Base-by-base conservation (phyloP, 306 rosid species). In the Echinosophora koreensis region DNA sequence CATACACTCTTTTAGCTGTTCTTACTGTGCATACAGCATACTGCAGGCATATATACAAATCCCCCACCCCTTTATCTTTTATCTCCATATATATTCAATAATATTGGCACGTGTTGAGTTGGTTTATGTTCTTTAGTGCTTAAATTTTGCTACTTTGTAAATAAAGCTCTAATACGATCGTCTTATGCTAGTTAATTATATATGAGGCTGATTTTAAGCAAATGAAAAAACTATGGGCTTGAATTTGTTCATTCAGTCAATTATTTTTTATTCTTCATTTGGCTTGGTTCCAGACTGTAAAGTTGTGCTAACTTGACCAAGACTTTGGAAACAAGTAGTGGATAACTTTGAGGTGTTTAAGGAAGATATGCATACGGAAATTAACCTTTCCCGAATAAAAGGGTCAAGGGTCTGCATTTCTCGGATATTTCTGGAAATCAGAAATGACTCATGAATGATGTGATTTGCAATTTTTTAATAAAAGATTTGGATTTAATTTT, bases 61-160 rank as follows among this genome's bases (percentile, higher is more conserved):
- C 39, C 16, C 3, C 35, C 70, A 46, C 7, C 49, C 17, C 41
- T 11, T 47, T 37, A 17, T 2, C 71, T 32, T 49, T 1, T 22
- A 1, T 35, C 30, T 65, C n/a, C 16, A n/a, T 30, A 30, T 30
- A 30, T 38, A 15, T 15, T 59, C 18, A 46, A 18, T 32, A 67
- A 69, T 51, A 66, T 28, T 22, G 27, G 30, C 28, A 47, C 46
- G 66, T 69, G 47, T 73, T 73, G 80, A 54, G 47, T 73, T 73
- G 73, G 35, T n/a, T 73, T 66, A 32, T 65, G 42, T 35, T 57
- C 11, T 55, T 2, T 37, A 54, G 52, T 30, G 42, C 34, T 35
- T 22, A 56, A 16, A 64, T 35, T 51, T 49, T 51, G 18, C 28
- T 13, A 37, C 41, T 0, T 22, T 66, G 28, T 5, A 30, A 7